Base-by-base conservation (phyloP, 2,329 filamentous ascomycete genomes). In the Penicillium sp. region DNA sequence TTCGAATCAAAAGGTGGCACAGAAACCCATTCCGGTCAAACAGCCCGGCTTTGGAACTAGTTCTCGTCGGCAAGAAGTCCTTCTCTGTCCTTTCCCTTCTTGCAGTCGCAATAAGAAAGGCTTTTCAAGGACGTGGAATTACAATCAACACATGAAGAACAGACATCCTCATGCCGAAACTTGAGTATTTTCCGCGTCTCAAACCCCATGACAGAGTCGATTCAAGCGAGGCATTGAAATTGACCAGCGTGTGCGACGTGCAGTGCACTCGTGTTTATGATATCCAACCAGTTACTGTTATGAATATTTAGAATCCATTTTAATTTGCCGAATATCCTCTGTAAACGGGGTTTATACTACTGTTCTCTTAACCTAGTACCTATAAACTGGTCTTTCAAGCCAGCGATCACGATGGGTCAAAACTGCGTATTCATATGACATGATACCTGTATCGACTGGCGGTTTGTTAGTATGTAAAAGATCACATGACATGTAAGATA, bases 81-180 rank as follows among this genome's bases (percentile, higher is more conserved):
- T 71, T 21, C 13, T 70, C 3, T 75, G 72, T 51, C 72, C 72
- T 3, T 48, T 73, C n/a, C 55, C 54, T 47, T 55, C 47, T n/a
- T 75, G 72, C 50, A 43, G 47, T 19, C 65, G 70, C 39, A 67
- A 64, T 56, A 45, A 13, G 2, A 59, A 69, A 37, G 72, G 70
- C 1, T 75, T 75, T 55, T 66, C 70, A 8, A 66, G 72, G 33
- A 62, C 43, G 14, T 74, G 72, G 72, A 75, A 75, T 59, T 60
- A 73, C 45, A 72, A 72, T 52, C 63, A 67, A 19, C 72, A 75
- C 58, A 48, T 75, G 46, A 68, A 69, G 57, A 67, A 59, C 16
- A 65, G 68, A 52, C 72, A 75, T 58, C 63, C 67, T n/a, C 26
- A 33, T 8, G 27, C 16, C 3, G 26, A 42, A 13, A 8, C 8